Percentiles rank a stretch among this genome's conserved stretches.
phyloP scores from a whole-genome alignment of 2,329 filamentous ascomycete species.

The Aspergillus sp. region DNA sequence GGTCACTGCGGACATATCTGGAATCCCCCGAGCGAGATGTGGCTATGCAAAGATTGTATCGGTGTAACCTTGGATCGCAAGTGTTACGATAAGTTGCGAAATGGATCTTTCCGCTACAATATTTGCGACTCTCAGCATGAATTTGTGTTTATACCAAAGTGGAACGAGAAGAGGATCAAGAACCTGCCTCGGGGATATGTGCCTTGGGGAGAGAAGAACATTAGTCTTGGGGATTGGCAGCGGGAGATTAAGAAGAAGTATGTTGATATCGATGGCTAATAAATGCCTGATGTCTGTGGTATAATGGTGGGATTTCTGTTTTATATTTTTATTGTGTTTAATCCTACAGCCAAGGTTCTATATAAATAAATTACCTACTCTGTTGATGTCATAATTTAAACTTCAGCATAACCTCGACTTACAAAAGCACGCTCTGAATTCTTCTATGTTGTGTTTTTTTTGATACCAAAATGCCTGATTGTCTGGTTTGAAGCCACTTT shows the following conservation, averaged over 20 bases:
- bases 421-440: too few relatives aligned
- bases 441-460: too few relatives aligned
- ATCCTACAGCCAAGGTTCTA: too few relatives aligned
- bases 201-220: conserved; percentile 14
- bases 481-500: too few relatives aligned
- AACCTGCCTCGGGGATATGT: conserved; percentile 13
- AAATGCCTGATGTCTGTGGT: too few relatives aligned
- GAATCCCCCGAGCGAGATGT: conserved; percentile 20
- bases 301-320: too few relatives aligned
- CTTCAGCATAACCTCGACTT: too few relatives aligned
- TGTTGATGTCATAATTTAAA: too few relatives aligned
- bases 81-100: conserved; percentile 14
- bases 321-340: too few relatives aligned
- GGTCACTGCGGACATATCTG: conserved; percentile 12
- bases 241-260: conserved; percentile 12
- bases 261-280: conserved; percentile 1
- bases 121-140: conserved; percentile 18
- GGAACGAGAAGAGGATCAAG: conserved; percentile 12
- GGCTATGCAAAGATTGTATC: conserved; percentile 24
- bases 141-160: conserved; percentile 18
- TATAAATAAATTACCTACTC: too few relatives aligned
- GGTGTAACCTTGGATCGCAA: conserved; percentile 16
- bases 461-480: too few relatives aligned
- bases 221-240: conserved; percentile 18
- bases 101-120: conserved; percentile 18